Percentiles rank a stretch among this genome's conserved stretches.
Conservation (phyloP, 257 asterid species). For the Ocimum tenuiflorum region DNA sequence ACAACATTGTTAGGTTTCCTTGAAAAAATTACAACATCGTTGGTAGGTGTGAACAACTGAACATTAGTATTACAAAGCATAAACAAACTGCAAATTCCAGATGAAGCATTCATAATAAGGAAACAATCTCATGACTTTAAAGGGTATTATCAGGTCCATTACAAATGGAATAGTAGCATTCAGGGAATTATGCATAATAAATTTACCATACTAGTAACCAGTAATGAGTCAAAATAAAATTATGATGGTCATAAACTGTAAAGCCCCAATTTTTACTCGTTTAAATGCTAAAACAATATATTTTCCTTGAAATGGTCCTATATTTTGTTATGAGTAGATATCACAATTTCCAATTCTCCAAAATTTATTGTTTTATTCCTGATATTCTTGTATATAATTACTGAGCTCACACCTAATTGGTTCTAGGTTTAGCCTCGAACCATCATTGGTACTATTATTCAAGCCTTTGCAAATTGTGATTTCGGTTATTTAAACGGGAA, state of each 20-base stretch:
- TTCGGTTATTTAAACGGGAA: too few relatives aligned
- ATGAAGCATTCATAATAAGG: neutral
- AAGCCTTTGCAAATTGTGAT: too few relatives aligned
- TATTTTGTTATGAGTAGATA: neutral
- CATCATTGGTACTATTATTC: too few relatives aligned
- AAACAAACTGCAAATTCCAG: neutral
- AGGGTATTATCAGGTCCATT: neutral
- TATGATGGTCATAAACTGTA: neutral
- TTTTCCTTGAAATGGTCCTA: neutral
- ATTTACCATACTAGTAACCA: neutral
- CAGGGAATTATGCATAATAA: neutral
- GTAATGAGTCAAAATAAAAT: neutral
- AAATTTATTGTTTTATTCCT: neutral
- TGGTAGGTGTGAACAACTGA: neutral
- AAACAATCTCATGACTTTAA: neutral
- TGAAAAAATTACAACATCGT: neutral
- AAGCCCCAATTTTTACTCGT: neutral
- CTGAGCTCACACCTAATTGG: neutral
- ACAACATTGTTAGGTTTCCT: neutral
- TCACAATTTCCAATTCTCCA: neutral
- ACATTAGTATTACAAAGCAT: neutral
- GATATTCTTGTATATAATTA: neutral
- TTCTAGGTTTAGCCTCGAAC: neutral
- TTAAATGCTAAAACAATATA: neutral
- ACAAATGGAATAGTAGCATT: neutral